Percentiles rank a stretch among this genome's conserved stretches.
These are phyloP conservation scores for baker's yeast (Saccharomyces cerevisiae) DNA, from an alignment of 805 yeast genomes.

Conservation along the genomic window DNA sequence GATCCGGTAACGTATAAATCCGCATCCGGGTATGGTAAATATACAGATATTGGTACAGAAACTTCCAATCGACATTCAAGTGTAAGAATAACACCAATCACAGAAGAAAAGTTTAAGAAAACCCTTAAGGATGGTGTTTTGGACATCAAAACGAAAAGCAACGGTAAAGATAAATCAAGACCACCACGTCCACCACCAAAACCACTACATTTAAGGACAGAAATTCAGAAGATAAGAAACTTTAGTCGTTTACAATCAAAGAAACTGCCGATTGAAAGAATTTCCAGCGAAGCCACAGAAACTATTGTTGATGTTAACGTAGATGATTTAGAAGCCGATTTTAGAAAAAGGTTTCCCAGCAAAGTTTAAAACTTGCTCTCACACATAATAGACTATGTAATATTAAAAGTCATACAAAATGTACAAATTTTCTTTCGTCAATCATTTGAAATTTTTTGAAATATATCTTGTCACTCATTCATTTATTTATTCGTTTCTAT, in stretches of 20 bases:
- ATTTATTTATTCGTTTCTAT: background rate
- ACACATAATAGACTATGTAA: background rate
- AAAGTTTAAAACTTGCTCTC: conserved; percentile 27
- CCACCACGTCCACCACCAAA: conserved; percentile 32
- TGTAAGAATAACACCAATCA: background rate
- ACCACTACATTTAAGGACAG: conserved; percentile 31
- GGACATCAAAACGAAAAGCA: background rate
- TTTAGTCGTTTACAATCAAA: background rate
- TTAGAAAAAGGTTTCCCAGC: conserved; percentile 54
- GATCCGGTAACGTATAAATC: conserved; percentile 35
- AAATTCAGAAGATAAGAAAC: background rate
- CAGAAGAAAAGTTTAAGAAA: background rate
- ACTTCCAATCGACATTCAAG: background rate
- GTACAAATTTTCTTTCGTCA: background rate
- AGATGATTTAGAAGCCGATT: conserved; percentile 51
- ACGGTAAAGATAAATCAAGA: background rate
- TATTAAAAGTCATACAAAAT: background rate
- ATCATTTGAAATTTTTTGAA: background rate
- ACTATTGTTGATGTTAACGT: conserved; percentile 17
- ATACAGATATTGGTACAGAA: conserved; percentile 36
- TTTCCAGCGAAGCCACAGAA: conserved; percentile 5
- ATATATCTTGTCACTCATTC: background rate
- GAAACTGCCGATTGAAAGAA: background rate
- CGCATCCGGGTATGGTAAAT: conserved; percentile 78
- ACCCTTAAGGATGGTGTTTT: background rate